Base-by-base conservation (phyloP, 2,329 filamentous ascomycete genomes). In the Epichloe festucae region DNA sequence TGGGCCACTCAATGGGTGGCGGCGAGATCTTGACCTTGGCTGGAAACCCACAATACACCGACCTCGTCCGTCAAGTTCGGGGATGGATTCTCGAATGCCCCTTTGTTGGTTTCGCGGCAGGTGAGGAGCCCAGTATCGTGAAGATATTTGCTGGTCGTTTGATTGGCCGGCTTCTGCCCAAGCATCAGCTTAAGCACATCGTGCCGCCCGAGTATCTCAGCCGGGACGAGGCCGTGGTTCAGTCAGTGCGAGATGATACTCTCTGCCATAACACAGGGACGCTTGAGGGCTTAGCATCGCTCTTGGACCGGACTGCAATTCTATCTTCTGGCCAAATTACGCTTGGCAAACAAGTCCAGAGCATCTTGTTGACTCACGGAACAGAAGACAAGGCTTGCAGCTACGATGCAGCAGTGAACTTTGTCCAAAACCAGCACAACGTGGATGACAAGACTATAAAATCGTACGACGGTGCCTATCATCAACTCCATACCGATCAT, bases 1-100 rank as follows among this genome's bases (percentile, higher is more conserved):
- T 93, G 73, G 90, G 90, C 50, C 89, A 95, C 68, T 89, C 84
- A 21, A 95, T 95, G 88, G 90, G 90, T 57, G 90, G 90, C 53
- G 87, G 82, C 23, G 78, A 94, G 67, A 78, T 82, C 5, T 70
- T 95, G 8, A 81, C 79, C 43, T 65, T 84, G 21, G 75, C 76
- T 23, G 74, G 70, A 51, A 71, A 75, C 50, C 65, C 73, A 1
- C 54, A 65, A 51, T 76, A 81, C 63, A 67, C 69, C 43, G 75
- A 79, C 15, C 64, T 87, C 12, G 74, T 80, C 42, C 65, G 70
- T 38, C 71, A 76, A 53, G 76, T 95, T 46, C 75, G 82, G 45
- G 89, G 89, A 21, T 88, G 85, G 73, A 63, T 95, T 38, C 73
- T 86, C 14, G 85, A 89, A 66, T 74, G 79, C n/a, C 89, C 90